phyloP scores from a whole-genome alignment of 176 grass and related monocot species.

The Cenchrus fungigraminus region DNA sequence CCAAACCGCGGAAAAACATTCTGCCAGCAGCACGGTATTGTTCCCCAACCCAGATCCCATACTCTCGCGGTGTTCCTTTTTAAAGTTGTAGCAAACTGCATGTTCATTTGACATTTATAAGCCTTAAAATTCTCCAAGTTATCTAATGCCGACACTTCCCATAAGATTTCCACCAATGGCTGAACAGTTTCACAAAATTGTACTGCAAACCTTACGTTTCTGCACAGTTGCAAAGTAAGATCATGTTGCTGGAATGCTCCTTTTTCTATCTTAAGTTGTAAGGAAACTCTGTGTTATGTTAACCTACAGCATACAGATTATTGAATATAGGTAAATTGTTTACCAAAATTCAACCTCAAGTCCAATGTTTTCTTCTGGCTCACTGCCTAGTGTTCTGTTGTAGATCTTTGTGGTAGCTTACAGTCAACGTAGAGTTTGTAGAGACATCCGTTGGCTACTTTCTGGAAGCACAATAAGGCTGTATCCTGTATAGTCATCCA shows the following conservation, averaged over 20 bases:
- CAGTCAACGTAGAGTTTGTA: background rate
- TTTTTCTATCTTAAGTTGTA: background rate
- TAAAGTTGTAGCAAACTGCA: background rate
- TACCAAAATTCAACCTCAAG: background rate
- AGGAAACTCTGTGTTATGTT: background rate
- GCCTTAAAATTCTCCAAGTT: background rate
- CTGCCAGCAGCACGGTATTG: slow-evolving; percentile 40
- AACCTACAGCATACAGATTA: background rate
- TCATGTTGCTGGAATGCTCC: background rate
- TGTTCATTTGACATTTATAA: background rate
- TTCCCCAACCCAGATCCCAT: background rate
- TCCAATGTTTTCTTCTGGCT: background rate
- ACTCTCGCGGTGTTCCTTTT: background rate
- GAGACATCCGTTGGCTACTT: background rate
- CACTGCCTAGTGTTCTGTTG: background rate
- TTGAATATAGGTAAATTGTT: background rate
- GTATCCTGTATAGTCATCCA: too few species aligned
- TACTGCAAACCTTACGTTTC: background rate
- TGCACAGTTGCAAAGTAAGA: background rate
- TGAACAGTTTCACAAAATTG: background rate
- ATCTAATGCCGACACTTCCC: background rate
- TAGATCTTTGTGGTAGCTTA: background rate
- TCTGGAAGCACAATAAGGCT: too few species aligned
- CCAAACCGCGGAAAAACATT: slow-evolving; percentile 26
- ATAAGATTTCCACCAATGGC: background rate